Conservation (phyloP, 345 rosid species). For the Ceriops zippeliana region DNA sequence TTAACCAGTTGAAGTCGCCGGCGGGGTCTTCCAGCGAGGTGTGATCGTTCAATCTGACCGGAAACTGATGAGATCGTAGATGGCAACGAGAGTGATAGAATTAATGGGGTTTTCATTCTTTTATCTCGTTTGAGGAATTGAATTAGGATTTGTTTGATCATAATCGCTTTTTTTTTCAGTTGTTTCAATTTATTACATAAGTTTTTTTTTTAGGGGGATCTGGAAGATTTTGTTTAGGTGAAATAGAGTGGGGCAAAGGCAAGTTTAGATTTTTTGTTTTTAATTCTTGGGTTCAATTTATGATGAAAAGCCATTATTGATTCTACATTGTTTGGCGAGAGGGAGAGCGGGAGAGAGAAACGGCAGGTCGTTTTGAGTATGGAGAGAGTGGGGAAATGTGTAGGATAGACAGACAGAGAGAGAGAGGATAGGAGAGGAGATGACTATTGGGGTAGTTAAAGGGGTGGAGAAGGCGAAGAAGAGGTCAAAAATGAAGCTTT, state of each 20-base stretch:
- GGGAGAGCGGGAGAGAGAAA: not conserved
- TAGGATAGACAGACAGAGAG: conserved; percentile 27
- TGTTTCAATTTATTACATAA: not conserved
- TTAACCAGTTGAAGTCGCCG: conserved; percentile 7
- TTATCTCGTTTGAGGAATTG: not conserved
- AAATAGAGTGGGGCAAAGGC: not conserved
- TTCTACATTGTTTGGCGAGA: conserved; percentile 30
- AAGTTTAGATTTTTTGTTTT: not conserved
- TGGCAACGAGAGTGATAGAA: not conserved
- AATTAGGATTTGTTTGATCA: too few species aligned
- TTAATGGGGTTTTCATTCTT: not conserved
- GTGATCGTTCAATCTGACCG: not conserved
- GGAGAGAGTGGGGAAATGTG: conserved; percentile 34
- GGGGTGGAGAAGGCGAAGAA: conserved; percentile 49
- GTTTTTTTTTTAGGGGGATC: not conserved
- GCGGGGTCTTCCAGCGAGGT: conserved; percentile 17
- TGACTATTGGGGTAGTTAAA: conserved; percentile 12
- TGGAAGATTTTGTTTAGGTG: not conserved
- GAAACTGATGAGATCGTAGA: conserved; percentile 12
- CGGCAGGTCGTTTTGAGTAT: conserved; percentile 7
- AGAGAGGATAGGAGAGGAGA: conserved; percentile 22
- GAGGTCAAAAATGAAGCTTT: conserved; percentile 65
- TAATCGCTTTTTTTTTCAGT: not conserved
- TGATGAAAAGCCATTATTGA: not conserved
- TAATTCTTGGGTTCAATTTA: not conserved